Evolutionary conservation across 164 flowering plant genomes (phyloP), one percentile per base, ranked within the genome.

Genomic region (Stephania yunnanensis): DNA sequence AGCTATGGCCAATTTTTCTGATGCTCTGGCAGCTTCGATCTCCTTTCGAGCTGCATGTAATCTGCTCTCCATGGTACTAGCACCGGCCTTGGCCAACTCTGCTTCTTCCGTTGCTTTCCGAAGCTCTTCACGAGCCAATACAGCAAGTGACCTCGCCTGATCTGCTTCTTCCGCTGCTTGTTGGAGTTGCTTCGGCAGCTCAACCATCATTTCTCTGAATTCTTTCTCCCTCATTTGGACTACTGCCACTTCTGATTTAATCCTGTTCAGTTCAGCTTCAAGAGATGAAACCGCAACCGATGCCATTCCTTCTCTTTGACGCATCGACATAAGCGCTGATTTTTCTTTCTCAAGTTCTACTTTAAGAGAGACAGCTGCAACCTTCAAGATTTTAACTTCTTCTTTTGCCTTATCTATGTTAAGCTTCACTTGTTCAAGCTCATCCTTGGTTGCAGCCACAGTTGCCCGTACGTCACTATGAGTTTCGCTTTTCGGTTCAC

Each of bases 261-360:
- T 89, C 67, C 76, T 85, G 36, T 87, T 85, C 64, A 96, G 80
- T 76, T 96, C 99, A 29, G 93, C 88, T 80, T 94, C 95, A 69
- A 96, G 87, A 75, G 99, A 89, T 19, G 91, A 86, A 74, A 92
- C 95, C 2, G 89, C 88, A 12, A 90, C 76, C 0, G 92, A 83
- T 25, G 98, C 96, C 93, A 87, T 94, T 61, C 94, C 98, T 87
- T 96, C 95, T 82, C 93, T 86, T 79, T 94, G 94, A 73, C 69
- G 85, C 75, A 94, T 81, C 55, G 85, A 75, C 36, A 85, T 75
- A 15, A 92, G 87, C 73, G 89, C 93, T 1, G 89, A 76, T 48
- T 89, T 90, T 80, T 94, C 97, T 19, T 64, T 86, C 77, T 89
- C 89, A 7, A 96, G 88, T 74, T 96, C 95, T 1, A 86, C 75